Base-by-base conservation (phyloP, 2,329 filamentous ascomycete genomes). In the Exophiala calicioides region DNA sequence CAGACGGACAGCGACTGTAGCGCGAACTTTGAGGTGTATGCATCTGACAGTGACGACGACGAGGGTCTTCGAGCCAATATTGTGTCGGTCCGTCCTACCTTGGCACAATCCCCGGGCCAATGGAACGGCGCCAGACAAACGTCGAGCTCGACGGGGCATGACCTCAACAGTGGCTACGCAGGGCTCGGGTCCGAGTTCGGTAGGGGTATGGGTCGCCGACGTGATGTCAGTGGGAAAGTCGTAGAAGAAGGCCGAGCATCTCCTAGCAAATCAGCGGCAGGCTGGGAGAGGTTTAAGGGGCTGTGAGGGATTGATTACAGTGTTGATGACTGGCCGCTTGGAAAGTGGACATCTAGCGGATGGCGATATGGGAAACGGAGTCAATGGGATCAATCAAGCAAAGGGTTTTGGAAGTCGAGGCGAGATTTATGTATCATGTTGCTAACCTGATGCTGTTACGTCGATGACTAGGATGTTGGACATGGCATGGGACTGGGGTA, bases 151-250 rank as follows among this genome's bases (percentile, higher is more conserved):
- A 60, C 57, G 13, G 58, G 53, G 1, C 39, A 46, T 27, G 57
- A 60, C 31, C 36, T 58, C 10, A 35, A 53, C 21, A 35, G 39
- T 13, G 52, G 55, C 2, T 60, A 60, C 51, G 58, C 57, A 15
- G 58, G 56, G 8, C 39, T 60, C 3, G 57, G 54, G 3, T 39
- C 54, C 5, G 57, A 59, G 21, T 60, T 60, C 44, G 58, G 57
- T 7, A 45, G 33, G 9, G 70, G 71, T 1, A 69, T 74, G 26
- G 70, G 70, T n/a, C 61, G 71, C 44, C 61, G 70, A 42, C 63
- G 70, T 30, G 71, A 74, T 43, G 71, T 74, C 13, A 73, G 70
- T 46, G 71, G 71, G 2, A 73, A 73, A 44, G 57, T 73, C 10
- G 71, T 67, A 0, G 71, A 74, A 48, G 71, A 74, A 60, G 71